phyloP scores from a whole-genome alignment of 441 rosid species.

The Adansonia rubrostipa region DNA sequence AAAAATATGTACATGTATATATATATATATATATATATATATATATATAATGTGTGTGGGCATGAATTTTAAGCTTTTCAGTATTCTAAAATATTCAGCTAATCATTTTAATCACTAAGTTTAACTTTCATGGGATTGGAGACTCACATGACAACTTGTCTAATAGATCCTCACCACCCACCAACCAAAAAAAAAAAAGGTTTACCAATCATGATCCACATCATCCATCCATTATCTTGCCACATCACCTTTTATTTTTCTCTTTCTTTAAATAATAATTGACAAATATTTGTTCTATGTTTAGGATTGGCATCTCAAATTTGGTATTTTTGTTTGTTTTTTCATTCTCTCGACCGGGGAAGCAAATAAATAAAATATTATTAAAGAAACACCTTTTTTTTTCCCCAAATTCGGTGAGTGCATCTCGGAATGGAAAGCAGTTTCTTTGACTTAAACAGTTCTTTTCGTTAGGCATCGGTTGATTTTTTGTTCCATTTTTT shows the following conservation, averaged over 20 bases:
- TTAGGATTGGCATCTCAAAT: slow-evolving; percentile 12
- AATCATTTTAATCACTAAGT: slow-evolving; percentile 51
- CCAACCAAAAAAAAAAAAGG: slow-evolving; percentile 1
- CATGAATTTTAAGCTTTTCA: slow-evolving; percentile 16
- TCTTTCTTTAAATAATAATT: background rate
- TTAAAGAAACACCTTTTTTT: background rate
- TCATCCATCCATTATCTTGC: slow-evolving; percentile 31
- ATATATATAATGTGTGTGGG: slow-evolving; percentile 15
- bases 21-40: too few species aligned
- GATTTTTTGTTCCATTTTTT: background rate
- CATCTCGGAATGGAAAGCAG: background rate
- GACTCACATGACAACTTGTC: slow-evolving; percentile 35
- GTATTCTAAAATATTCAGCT: slow-evolving; percentile 34
- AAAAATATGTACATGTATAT: background rate
- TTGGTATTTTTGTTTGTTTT: background rate
- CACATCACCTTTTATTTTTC: background rate
- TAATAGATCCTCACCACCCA: slow-evolving; percentile 28
- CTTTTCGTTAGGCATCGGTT: background rate
- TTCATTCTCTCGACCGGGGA: background rate
- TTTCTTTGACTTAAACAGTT: background rate
- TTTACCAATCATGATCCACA: slow-evolving; percentile 31
- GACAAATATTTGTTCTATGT: background rate
- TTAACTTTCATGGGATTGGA: slow-evolving; percentile 41
- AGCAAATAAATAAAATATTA: background rate
- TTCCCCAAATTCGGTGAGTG: background rate